These are phyloP conservation scores for Babjeviella inositovora DNA, from an alignment of 805 yeast genomes.

Conservation along the genomic window DNA sequence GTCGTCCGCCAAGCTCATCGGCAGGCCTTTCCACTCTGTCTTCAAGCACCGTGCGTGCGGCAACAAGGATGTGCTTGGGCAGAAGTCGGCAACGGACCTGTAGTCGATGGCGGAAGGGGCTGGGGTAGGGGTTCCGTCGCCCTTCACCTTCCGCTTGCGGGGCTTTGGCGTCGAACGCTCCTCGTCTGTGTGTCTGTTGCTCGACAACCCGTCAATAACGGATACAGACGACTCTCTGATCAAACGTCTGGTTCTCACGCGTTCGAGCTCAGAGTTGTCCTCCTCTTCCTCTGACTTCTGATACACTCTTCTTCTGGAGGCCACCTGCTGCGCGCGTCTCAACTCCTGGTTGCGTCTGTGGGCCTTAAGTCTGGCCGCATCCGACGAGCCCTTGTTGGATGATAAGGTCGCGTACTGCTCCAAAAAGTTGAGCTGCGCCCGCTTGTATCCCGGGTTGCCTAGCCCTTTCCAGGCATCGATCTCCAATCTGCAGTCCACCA, in stretches of 20 bases:
- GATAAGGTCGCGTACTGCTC: slow-evolving; percentile 26
- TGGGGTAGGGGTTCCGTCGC: slow-evolving; percentile 20
- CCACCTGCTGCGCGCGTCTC: slow-evolving; percentile 1
- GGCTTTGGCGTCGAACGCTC: slow-evolving; percentile 14
- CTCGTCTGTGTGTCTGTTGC: slow-evolving; percentile 2
- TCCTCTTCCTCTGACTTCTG: slow-evolving; percentile 8
- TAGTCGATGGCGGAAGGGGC: slow-evolving; percentile 35
- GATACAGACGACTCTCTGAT: slow-evolving; percentile 19
- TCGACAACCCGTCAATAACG: slow-evolving; percentile 5
- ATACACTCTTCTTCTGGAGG: slow-evolving; percentile 6
- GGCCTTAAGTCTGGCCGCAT: slow-evolving; percentile 2
- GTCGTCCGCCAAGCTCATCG: slow-evolving; percentile 77
- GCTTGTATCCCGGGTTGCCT: slow-evolving; percentile 24
- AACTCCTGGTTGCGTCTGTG: background rate
- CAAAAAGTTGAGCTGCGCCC: slow-evolving; percentile 31
- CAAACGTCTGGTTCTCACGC: slow-evolving; percentile 45
- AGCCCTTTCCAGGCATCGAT: slow-evolving; percentile 35
- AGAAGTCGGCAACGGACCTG: slow-evolving; percentile 64
- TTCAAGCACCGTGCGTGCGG: slow-evolving; percentile 62
- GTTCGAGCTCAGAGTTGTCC: slow-evolving; percentile 17
- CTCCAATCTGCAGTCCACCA: slow-evolving; percentile 24
- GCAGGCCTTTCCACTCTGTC: slow-evolving; percentile 97
- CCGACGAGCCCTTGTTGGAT: slow-evolving; percentile 6
- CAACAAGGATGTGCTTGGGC: slow-evolving; percentile 53
- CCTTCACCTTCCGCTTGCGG: slow-evolving; percentile 21